Evolutionary conservation across 208 protist genomes (phyloP), one percentile per base, ranked within the genome.

Genomic region (Porcisia hertigi): DNA sequence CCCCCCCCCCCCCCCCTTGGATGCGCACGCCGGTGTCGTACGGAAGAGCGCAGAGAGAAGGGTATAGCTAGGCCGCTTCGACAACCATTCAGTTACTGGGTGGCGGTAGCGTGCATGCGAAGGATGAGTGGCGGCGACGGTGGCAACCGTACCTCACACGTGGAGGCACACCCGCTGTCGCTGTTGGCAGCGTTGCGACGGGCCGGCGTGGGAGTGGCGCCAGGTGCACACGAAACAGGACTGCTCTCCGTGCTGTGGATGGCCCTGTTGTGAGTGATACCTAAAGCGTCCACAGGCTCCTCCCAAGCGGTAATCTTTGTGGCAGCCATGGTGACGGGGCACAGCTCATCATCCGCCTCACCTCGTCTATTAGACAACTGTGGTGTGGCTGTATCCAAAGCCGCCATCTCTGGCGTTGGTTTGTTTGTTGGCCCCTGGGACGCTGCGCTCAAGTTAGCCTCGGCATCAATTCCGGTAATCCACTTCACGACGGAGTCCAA

Each of bases 71-170:
- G 23, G n/a, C 41, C 23, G 36, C 41, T 34, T 20, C 63, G 63
- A 47, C 63, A 43, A 14, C 25, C 66, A 71, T 36, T 20, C n/a
- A 8, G 25, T 20, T 39, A 71, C 66, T 71, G n/a, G 14, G 47
- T 57, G 30, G 65, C 18, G 23, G 69, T 53, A 25, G 52, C 58
- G 55, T 81, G 81, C 81, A 88, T 64, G 58, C 82, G 85, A 43
- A 94, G 81, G 9, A 87, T 77, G 52, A 94, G 86, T 53, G 90
- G 88, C 49, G 90, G 87, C 41, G 82, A 86, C 14, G 88, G 87
- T n/a, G 90, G 88, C 62, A 92, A 63, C 71, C 88, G 90, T 67
- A 85, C 67, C 49, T 69, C 55, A 71, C 71, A 67, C 59, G 58
- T 39, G 6, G 69, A 77, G n/a, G 58, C 43, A 23, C 59, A 45